Evolutionary conservation across 345 rosid species (phyloP).

Genomic region (Diplotaxis tenuifolia): DNA sequence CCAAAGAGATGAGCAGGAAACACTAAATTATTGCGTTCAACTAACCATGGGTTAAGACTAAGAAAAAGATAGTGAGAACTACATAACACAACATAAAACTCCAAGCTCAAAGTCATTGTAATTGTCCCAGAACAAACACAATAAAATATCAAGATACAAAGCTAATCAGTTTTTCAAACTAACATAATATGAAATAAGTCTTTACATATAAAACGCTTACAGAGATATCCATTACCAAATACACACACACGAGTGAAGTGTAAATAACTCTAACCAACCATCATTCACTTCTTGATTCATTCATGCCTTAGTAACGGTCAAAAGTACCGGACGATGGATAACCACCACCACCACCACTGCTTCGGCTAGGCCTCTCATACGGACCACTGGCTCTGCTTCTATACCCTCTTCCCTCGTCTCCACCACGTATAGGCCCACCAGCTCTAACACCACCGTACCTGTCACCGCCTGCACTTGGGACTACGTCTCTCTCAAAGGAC

Average conservation of each 20-base stretch:
- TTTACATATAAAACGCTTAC: conserved; percentile 27
- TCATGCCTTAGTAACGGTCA: conserved; percentile 59
- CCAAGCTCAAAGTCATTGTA: conserved; percentile 4
- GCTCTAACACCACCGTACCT: conserved; percentile 52
- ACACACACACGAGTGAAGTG: background rate
- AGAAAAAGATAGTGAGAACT: conserved; percentile 10
- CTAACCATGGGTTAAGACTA: background rate
- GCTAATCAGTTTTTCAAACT: conserved; percentile 1
- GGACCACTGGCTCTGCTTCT: conserved; percentile 72
- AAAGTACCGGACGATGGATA: conserved; percentile 49
- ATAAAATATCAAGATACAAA: background rate
- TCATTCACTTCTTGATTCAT: conserved; percentile 7
- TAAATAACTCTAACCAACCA: conserved; percentile 22
- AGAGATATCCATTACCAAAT: conserved; percentile 20
- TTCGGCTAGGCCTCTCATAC: conserved; percentile 71
- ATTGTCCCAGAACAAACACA: background rate
- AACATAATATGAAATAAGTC: background rate
- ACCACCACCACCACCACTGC: conserved; percentile 51
- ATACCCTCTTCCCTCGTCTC: conserved; percentile 64
- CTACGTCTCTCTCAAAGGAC: conserved; percentile 69
- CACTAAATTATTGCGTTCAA: background rate
- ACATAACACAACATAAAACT: background rate
- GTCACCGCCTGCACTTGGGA: conserved; percentile 57
- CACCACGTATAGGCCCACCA: conserved; percentile 70
- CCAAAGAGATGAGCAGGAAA: background rate